Percentiles rank a stretch among this genome's conserved stretches.
phyloP scores from a whole-genome alignment of 495 filamentous ascomycete species.

The Hypomontagnella monticulosa region DNA sequence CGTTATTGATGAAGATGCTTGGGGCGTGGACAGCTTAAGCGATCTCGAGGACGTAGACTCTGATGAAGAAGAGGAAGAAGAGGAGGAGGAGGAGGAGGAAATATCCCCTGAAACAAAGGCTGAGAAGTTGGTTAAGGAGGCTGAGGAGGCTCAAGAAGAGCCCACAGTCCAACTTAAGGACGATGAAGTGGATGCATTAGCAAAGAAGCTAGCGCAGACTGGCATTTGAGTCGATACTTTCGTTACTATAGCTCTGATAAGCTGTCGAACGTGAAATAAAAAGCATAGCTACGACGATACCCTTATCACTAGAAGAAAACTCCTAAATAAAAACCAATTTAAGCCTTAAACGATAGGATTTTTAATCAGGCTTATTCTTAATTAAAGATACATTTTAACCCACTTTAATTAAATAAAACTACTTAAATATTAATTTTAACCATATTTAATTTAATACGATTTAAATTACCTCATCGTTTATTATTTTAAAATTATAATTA shows the following conservation, averaged over 20 bases:
- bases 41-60: conserved; percentile 82
- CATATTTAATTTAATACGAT: too few species aligned
- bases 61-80: conserved; percentile 75
- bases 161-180: conserved; percentile 78
- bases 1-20: conserved; percentile 70
- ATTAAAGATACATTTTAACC: too few species aligned
- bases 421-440: too few species aligned
- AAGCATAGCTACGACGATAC: conserved; percentile 23
- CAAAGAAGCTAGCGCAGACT: conserved; percentile 77
- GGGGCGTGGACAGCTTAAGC: conserved; percentile 86
- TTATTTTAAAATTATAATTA: too few species aligned
- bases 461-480: too few species aligned
- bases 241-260: conserved; percentile 7
- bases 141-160: conserved; percentile 77
- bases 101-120: conserved; percentile 64
- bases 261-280: not conserved
- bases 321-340: too few species aligned
- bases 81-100: conserved; percentile 70
- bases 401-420: too few species aligned
- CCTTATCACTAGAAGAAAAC: conserved; percentile 5
- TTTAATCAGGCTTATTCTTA: too few species aligned
- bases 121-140: conserved; percentile 73
- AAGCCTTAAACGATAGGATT: too few species aligned
- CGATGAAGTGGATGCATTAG: conserved; percentile 81
- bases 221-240: conserved; percentile 44